These are phyloP conservation scores for Erodium trifolium DNA, from an alignment of 441 rosid species.

Conservation along the genomic window DNA sequence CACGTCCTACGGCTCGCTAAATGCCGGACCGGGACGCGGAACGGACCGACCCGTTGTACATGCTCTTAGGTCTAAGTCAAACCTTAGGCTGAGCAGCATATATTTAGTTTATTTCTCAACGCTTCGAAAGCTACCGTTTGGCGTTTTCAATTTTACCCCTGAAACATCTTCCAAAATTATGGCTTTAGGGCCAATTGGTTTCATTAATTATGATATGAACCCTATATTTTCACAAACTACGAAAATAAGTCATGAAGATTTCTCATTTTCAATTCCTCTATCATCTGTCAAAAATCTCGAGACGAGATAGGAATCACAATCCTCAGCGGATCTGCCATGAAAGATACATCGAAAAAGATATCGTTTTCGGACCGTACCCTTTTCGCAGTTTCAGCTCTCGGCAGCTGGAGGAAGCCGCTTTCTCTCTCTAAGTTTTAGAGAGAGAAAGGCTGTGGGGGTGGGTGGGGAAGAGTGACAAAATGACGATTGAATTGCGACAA, in stretches of 20 bases:
- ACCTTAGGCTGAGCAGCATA: no score
- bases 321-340: slow-evolving; percentile 6
- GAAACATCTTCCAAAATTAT: neutral
- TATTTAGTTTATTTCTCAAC: no score
- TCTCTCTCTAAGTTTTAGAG: neutral
- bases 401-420: neutral
- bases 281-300: neutral
- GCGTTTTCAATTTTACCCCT: neutral
- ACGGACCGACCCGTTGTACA: no score
- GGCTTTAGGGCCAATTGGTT: neutral
- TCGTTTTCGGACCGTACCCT: neutral
- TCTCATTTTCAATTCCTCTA: neutral
- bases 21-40: no score
- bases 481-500: neutral
- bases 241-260: neutral
- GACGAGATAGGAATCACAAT: neutral
- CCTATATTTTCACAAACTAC: neutral
- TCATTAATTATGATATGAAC: neutral
- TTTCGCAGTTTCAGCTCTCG: slow-evolving; percentile 2
- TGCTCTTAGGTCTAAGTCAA: no score
- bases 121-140: neutral
- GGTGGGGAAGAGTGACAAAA: neutral
- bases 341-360: slow-evolving; percentile 1
- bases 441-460: neutral
- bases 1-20: no score